Conservation (phyloP, 2,329 filamentous ascomycete species). For the Diaporthe sp. region DNA sequence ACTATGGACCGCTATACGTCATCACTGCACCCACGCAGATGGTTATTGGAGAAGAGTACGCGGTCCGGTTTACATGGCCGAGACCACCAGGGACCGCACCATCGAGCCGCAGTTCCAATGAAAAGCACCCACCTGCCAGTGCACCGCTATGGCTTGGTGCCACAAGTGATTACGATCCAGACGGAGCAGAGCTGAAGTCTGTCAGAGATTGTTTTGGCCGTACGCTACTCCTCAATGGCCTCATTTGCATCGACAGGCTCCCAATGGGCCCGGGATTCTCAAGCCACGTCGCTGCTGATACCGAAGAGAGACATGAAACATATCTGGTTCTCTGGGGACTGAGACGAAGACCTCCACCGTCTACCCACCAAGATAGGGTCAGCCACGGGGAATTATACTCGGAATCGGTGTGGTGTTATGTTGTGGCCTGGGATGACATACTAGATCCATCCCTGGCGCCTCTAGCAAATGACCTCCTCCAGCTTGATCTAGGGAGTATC, state of each 20-base stretch:
- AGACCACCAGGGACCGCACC: not conserved
- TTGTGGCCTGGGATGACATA: not conserved
- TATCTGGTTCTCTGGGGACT: not conserved
- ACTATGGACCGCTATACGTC: not conserved
- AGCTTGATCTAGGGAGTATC: not conserved
- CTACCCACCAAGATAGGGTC: not conserved
- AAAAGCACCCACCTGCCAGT: not conserved
- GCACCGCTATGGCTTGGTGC: not conserved
- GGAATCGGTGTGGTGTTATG: not conserved
- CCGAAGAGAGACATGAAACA: not conserved
- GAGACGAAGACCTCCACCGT: not conserved
- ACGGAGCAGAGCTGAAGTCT: not conserved
- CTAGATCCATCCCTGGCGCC: not conserved
- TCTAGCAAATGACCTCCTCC: not conserved
- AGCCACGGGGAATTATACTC: not conserved
- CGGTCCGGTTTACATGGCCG: not conserved
- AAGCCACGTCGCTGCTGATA: not conserved
- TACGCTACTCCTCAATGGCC: not conserved
- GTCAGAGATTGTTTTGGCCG: not conserved
- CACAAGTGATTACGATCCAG: not conserved
- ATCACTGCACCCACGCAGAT: not conserved
- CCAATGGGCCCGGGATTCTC: not conserved
- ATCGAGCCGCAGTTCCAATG: not conserved
- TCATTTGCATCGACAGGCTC: not conserved
- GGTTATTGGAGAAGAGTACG: not conserved